These are phyloP conservation scores for Takakia lepidozioides DNA, from an alignment of 225 moss, liverwort and hornwort genomes.

Conservation along the genomic window DNA sequence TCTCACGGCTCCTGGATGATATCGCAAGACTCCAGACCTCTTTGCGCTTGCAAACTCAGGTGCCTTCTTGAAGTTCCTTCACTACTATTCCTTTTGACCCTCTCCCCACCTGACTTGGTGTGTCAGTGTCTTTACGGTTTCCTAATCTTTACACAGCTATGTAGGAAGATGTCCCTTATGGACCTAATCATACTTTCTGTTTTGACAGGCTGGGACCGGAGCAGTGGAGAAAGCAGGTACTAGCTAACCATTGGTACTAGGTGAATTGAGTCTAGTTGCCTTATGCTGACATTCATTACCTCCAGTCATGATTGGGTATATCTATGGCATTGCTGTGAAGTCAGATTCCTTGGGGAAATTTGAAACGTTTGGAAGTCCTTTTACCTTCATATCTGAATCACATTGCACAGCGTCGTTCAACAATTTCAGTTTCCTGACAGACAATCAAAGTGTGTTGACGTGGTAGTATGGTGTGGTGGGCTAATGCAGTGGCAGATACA, in stretches of 20 bases:
- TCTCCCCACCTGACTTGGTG: too few species aligned
- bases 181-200: too few species aligned
- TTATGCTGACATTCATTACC: neutral
- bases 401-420: neutral
- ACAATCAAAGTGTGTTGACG: neutral
- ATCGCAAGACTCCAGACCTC: constrained; percentile 48
- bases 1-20: constrained; percentile 69
- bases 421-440: neutral
- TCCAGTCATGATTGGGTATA: neutral
- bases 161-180: too few species aligned
- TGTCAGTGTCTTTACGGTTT: too few species aligned
- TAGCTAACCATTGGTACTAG: too few species aligned
- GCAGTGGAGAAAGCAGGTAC: too few species aligned
- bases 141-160: too few species aligned
- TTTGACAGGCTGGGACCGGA: too few species aligned
- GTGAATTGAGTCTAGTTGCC: too few species aligned
- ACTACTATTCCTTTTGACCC: too few species aligned
- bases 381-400: neutral
- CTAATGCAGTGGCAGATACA: constrained; percentile 16
- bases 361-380: too few species aligned
- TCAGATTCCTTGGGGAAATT: neutral
- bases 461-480: neutral
- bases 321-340: neutral
- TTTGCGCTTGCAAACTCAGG: constrained; percentile 16
- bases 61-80: too few species aligned